Conservation (phyloP, 345 rosid genomes). For the Moricandia arvensis region DNA sequence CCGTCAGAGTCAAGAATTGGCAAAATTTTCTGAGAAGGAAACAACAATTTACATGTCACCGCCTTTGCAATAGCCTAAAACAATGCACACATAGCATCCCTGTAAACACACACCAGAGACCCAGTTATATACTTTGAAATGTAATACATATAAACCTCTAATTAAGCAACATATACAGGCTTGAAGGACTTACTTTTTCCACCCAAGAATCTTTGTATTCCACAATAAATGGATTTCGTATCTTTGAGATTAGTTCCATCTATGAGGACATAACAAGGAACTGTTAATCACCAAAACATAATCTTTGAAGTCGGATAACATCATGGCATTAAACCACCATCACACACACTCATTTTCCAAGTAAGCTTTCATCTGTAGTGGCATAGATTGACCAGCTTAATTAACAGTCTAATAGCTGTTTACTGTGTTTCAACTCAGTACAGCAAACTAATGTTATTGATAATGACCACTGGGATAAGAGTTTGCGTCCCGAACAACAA, state of each 20-base stretch:
- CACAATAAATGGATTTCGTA: slow-evolving; percentile 86
- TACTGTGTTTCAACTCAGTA: not conserved
- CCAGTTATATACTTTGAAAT: not conserved
- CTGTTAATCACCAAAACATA: slow-evolving; percentile 7
- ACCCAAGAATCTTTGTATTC: slow-evolving; percentile 99
- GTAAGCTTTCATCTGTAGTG: not conserved
- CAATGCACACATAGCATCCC: slow-evolving; percentile 99
- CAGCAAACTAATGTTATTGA: not conserved
- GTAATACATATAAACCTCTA: not conserved
- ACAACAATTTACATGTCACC: slow-evolving; percentile 84
- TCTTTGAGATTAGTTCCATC: slow-evolving; percentile 95
- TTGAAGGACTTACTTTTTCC: slow-evolving; percentile 64
- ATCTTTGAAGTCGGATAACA: not conserved
- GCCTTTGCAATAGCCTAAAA: slow-evolving; percentile 96
- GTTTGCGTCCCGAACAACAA: not conserved
- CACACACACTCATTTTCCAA: not conserved
- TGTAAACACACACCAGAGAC: slow-evolving; percentile 36
- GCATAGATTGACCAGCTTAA: not conserved
- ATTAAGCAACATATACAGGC: not conserved
- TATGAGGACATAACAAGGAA: slow-evolving; percentile 35
- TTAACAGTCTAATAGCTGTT: not conserved
- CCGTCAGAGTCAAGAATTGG: slow-evolving; percentile 6
- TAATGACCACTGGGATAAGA: not conserved
- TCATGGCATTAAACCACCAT: not conserved
- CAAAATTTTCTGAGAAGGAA: slow-evolving; percentile 19